These are phyloP conservation scores for Lagenaria siceraria DNA, from an alignment of 306 rosid genomes.

Conservation along the genomic window DNA sequence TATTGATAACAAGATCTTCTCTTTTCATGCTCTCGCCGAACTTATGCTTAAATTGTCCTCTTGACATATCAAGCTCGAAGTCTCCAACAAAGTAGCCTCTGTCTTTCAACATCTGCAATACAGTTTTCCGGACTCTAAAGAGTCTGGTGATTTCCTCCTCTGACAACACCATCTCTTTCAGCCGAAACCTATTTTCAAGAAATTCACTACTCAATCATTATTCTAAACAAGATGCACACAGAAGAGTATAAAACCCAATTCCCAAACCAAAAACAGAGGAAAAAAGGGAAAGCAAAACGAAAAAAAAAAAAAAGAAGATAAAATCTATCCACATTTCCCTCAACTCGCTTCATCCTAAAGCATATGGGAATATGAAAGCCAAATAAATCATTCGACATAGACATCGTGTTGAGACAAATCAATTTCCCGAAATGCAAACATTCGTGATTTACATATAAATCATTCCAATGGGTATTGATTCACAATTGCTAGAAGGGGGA, in stretches of 20 bases:
- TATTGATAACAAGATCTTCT: constrained; percentile 52
- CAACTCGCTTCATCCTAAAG: too few relatives aligned
- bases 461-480: background rate
- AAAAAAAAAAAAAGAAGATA: background rate
- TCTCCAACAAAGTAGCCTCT: constrained; percentile 43
- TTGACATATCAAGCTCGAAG: constrained; percentile 43
- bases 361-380: too few relatives aligned
- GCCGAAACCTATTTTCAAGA: background rate
- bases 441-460: background rate
- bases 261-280: background rate
- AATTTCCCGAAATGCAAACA: too few relatives aligned
- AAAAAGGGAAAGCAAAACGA: too few relatives aligned
- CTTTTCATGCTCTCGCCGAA: constrained; percentile 44
- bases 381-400: too few relatives aligned
- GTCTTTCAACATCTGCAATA: constrained; percentile 64
- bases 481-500: background rate
- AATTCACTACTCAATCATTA: background rate
- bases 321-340: background rate
- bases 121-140: constrained; percentile 35
- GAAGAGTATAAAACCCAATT: background rate
- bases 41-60: constrained; percentile 27
- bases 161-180: constrained; percentile 30
- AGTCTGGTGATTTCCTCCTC: constrained; percentile 43
- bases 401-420: too few relatives aligned
- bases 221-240: background rate